Evolutionary conservation across 1,284 basidiomycete genomes (phyloP), one percentile per base, ranked within the genome.

Genomic region (Cronartium quercuum): DNA sequence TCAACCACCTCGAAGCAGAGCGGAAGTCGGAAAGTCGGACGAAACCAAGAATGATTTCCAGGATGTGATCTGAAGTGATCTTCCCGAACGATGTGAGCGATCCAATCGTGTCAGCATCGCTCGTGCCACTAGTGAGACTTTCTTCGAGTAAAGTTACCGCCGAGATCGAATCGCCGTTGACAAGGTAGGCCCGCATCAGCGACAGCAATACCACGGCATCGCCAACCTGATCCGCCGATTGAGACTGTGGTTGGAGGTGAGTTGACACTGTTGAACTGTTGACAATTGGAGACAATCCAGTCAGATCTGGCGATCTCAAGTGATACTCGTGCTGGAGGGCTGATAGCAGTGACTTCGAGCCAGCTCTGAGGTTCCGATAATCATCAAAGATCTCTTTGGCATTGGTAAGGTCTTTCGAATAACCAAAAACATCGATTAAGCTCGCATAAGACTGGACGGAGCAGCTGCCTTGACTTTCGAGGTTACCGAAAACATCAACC

Each of bases 1-100:
- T 74, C 42, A 74, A 55, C 70, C 70, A 74, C 18, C 60, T 74
- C 12, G 62, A 66, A 55, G 70, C 70, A 15, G 70, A 74, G 29
- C 47, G 29, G 41, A 65, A 74, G 38, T 74, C 70, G 21, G 47
- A 51, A 15, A 55, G 41, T 60, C 64, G 44, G 55, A 74, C 66
- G 64, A 74, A 74, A 4, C 70, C 70, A 9, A 66, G 38, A 37
- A 74, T 66, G 38, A 66, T 65, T 58, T 74, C 70, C 21, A 74
- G 38, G 41, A 74, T 74, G 37, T 74, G 70, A 34, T 57, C 57
- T 34, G 70, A 47, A 29, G 37, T 66, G 40, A 55, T 60, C 34
- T 65, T 65, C 24, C 55, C 63, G 38, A 13, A 40, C 0, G 63
- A 64, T 6, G 55, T 57, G 29, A 29, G 29, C 29, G 29, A 29